Conservation (phyloP, 2,329 filamentous ascomycete species). For the Phialophora macrospora region DNA sequence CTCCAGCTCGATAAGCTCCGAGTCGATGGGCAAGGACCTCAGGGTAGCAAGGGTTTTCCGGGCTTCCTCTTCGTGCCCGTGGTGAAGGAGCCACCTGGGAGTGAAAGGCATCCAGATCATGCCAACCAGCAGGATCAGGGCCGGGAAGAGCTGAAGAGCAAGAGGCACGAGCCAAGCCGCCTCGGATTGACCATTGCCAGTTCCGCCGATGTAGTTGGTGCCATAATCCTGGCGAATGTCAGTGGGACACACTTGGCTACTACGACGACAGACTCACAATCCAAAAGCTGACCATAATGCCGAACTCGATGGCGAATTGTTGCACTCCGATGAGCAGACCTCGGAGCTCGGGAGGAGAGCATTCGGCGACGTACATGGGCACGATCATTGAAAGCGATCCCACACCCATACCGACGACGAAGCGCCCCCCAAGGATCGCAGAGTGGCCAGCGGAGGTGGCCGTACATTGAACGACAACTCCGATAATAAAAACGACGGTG, state of each 20-base stretch:
- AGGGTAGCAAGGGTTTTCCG: slow-evolving; percentile 68
- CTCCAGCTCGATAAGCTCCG: slow-evolving; percentile 51
- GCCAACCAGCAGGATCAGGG: slow-evolving; percentile 46
- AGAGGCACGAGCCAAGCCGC: slow-evolving; percentile 76
- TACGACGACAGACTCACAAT: slow-evolving; percentile 35
- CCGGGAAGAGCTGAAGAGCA: slow-evolving; percentile 53
- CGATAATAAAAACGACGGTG: slow-evolving; percentile 45
- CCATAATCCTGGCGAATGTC: slow-evolving; percentile 46
- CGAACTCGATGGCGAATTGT: slow-evolving; percentile 52
- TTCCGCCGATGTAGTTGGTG: slow-evolving; percentile 68
- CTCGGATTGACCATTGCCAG: slow-evolving; percentile 62
- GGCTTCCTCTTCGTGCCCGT: slow-evolving; percentile 73
- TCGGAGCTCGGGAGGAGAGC: slow-evolving; percentile 49
- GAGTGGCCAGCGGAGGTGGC: slow-evolving; percentile 43
- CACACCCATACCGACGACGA: slow-evolving; percentile 51
- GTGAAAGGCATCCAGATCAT: slow-evolving; percentile 59
- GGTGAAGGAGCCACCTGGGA: slow-evolving; percentile 66
- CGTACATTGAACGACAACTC: slow-evolving; percentile 55
- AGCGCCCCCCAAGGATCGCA: slow-evolving; percentile 48
- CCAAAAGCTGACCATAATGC: slow-evolving; percentile 53
- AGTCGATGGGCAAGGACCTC: slow-evolving; percentile 52
- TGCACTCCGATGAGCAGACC: slow-evolving; percentile 50
- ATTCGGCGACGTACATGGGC: slow-evolving; percentile 46
- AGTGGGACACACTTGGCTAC: slow-evolving; percentile 17
- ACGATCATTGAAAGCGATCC: slow-evolving; percentile 51